phyloP scores from a whole-genome alignment of 1,284 basidiomycete genomes.

The Marasmius sp. region DNA sequence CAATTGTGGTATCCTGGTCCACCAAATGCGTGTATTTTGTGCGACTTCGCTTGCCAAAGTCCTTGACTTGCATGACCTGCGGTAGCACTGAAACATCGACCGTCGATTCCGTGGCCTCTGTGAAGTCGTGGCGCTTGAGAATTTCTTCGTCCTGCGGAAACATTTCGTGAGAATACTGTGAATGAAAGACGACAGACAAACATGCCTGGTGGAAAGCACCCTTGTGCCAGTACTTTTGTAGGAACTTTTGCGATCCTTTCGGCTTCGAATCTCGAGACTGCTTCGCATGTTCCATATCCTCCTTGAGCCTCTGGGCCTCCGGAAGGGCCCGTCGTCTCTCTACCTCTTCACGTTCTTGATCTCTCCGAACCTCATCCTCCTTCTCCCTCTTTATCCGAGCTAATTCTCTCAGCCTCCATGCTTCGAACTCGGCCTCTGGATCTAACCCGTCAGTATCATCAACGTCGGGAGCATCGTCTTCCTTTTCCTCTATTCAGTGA shows the following conservation, averaged over 20 bases:
- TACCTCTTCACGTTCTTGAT: slow-evolving; percentile 86
- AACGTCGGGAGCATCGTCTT: slow-evolving; percentile 80
- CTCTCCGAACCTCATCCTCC: slow-evolving; percentile 75
- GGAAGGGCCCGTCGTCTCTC: slow-evolving; percentile 89
- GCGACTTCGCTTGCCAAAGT: slow-evolving; percentile 91
- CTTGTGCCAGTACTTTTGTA: slow-evolving; percentile 99
- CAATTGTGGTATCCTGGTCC: slow-evolving; percentile 87
- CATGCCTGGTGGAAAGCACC: slow-evolving; percentile 94
- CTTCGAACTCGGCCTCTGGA: slow-evolving; percentile 90
- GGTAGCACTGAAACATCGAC: slow-evolving; percentile 87
- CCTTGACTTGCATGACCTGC: slow-evolving; percentile 94
- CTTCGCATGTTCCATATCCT: slow-evolving; percentile 86
- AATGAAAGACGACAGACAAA: slow-evolving; percentile 6
- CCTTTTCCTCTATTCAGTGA: slow-evolving; percentile 72
- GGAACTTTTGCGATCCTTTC: slow-evolving; percentile 86
- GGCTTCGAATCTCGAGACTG: slow-evolving; percentile 81
- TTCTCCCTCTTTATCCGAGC: slow-evolving; percentile 90
- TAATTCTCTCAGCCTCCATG: slow-evolving; percentile 93
- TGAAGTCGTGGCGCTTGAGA: slow-evolving; percentile 82
- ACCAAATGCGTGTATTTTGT: slow-evolving; percentile 96
- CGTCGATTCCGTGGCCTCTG: slow-evolving; percentile 84
- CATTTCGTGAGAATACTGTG: not conserved
- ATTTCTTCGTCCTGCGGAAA: slow-evolving; percentile 80
- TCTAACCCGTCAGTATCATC: slow-evolving; percentile 96
- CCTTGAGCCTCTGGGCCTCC: slow-evolving; percentile 86